Evolutionary conservation across 2,329 filamentous ascomycete species (phyloP).

Genomic region (Didymella glomerata): DNA sequence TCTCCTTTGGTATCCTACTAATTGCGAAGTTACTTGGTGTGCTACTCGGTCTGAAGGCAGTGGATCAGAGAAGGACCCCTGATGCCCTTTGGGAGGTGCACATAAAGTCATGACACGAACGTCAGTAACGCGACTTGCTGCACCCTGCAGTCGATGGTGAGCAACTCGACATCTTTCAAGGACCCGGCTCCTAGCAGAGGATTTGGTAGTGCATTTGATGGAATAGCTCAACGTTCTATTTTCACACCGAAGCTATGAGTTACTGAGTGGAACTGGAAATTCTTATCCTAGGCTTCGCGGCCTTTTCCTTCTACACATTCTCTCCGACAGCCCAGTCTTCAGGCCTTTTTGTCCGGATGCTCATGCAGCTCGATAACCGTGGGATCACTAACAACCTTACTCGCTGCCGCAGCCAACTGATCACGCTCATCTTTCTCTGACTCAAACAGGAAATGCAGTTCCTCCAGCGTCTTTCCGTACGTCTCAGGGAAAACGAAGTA

Average conservation of each 20-base stretch:
- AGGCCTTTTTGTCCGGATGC: constrained; percentile 38
- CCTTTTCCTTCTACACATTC: too few species aligned
- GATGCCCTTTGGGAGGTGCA: constrained; percentile 21
- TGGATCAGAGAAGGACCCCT: constrained; percentile 21
- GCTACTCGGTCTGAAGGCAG: constrained; percentile 14
- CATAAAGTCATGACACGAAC: background rate
- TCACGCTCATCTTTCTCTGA: constrained; percentile 36
- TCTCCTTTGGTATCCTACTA: constrained; percentile 13
- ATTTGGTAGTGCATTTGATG: too few species aligned
- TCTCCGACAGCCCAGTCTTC: too few species aligned
- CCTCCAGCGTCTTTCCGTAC: constrained; percentile 46
- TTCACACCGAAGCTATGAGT: too few species aligned
- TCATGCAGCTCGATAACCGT: constrained; percentile 35
- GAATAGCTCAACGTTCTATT: too few species aligned
- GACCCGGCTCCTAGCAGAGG: too few species aligned
- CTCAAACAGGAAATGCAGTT: constrained; percentile 47
- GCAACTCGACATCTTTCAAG: too few species aligned
- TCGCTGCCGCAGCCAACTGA: constrained; percentile 31
- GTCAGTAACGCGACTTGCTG: background rate
- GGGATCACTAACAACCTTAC: constrained; percentile 35
- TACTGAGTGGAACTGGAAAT: too few species aligned
- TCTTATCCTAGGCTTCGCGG: too few species aligned
- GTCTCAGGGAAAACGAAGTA: constrained; percentile 49
- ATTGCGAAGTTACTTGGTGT: constrained; percentile 2
- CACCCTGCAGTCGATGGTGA: too few species aligned